Conservation (phyloP, 768 basidiomycete species). For the Tulasnella sp. region DNA sequence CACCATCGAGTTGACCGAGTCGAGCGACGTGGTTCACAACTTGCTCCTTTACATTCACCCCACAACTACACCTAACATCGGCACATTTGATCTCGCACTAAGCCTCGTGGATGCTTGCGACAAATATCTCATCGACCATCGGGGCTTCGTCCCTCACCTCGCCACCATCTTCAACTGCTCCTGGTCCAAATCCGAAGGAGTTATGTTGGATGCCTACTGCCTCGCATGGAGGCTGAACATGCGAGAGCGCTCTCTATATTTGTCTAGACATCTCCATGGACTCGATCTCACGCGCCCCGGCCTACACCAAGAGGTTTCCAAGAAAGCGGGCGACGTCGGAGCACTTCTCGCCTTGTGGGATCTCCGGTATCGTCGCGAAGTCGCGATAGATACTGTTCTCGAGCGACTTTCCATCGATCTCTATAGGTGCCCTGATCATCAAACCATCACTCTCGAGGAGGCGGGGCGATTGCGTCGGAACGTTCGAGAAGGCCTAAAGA, state of each 20-base stretch:
- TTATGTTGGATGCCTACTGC: background rate
- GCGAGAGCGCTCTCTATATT: too few relatives aligned
- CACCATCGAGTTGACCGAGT: constrained; percentile 29
- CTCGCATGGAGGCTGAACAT: constrained; percentile 3
- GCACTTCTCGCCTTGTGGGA: constrained; percentile 1
- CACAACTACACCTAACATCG: background rate
- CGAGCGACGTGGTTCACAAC: constrained; percentile 27
- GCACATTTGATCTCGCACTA: background rate
- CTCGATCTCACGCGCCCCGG: background rate
- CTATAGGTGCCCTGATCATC: background rate
- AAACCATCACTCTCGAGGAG: background rate
- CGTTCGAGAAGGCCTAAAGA: background rate
- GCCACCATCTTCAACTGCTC: background rate
- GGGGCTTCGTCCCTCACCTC: background rate
- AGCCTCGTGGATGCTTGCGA: constrained; percentile 28
- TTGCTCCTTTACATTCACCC: constrained; percentile 33
- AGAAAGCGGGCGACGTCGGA: background rate
- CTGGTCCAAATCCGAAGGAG: background rate
- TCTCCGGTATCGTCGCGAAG: background rate
- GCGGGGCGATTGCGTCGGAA: background rate
- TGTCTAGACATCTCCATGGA: background rate
- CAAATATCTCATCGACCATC: constrained; percentile 29
- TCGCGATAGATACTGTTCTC: background rate
- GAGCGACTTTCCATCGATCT: background rate
- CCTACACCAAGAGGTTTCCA: background rate